Conservation (phyloP, 345 rosid genomes). For the Pseudoturritis turrita region DNA sequence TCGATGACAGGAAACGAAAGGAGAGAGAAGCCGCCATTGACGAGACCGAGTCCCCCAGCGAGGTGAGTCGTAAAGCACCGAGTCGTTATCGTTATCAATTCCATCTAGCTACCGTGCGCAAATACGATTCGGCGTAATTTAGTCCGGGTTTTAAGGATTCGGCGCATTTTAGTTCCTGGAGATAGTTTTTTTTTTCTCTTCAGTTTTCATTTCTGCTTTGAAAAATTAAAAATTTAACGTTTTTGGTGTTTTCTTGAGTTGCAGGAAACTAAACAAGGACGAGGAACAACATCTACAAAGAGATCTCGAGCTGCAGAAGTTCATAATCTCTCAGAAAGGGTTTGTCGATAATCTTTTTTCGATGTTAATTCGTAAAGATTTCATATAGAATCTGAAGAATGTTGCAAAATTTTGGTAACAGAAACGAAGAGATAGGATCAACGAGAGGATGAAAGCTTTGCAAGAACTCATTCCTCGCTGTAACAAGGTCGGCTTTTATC, state of each 20-base stretch:
- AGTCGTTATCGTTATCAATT: conserved; percentile 1
- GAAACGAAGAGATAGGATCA: conserved; percentile 76
- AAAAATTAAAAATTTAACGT: no score
- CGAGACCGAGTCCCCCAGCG: conserved; percentile 51
- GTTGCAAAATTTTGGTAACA: conserved; percentile 43
- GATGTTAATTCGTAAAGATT: background rate
- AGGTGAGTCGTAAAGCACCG: conserved; percentile 41
- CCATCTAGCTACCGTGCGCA: conserved; percentile 7
- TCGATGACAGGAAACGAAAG: conserved; percentile 63
- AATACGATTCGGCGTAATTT: conserved; percentile 8
- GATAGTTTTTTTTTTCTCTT: no score
- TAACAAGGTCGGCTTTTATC: conserved; percentile 19
- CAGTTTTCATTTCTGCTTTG: no score
- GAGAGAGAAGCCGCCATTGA: conserved; percentile 46
- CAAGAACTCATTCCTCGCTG: conserved; percentile 50
- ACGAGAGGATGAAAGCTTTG: conserved; percentile 72
- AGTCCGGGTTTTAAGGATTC: background rate
- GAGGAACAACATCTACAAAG: conserved; percentile 63
- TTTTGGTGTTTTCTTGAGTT: background rate
- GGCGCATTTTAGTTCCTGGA: background rate
- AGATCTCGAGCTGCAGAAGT: conserved; percentile 93
- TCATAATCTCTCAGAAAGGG: conserved; percentile 97
- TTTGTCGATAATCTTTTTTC: conserved; percentile 23
- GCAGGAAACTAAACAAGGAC: conserved; percentile 44
- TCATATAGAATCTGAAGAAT: conserved; percentile 34